Conservation (phyloP, 345 rosid genomes). For the Aethionema arabicum region DNA sequence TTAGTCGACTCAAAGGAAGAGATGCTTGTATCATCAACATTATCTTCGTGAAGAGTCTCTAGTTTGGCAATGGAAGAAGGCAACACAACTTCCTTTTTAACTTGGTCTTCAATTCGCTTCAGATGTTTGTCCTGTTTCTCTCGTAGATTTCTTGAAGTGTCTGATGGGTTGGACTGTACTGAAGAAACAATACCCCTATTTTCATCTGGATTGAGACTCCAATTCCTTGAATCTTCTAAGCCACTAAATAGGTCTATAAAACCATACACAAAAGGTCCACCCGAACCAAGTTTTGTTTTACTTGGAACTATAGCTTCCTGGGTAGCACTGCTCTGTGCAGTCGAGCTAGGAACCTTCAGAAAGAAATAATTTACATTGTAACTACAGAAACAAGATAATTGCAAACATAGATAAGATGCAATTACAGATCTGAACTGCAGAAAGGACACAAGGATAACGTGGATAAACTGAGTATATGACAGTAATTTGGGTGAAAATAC, state of each 20-base stretch:
- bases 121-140: slow-evolving; percentile 47
- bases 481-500: slow-evolving; percentile 31
- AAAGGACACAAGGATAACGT: slow-evolving; percentile 5
- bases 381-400: slow-evolving; percentile 8
- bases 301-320: slow-evolving; percentile 48
- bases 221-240: slow-evolving; percentile 75
- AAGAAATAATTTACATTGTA: slow-evolving; percentile 16
- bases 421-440: neutral
- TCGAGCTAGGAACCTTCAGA: slow-evolving; percentile 48
- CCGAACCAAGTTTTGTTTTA: slow-evolving; percentile 44
- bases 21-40: slow-evolving; percentile 50
- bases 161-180: slow-evolving; percentile 41
- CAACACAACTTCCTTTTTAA: slow-evolving; percentile 44
- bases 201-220: slow-evolving; percentile 71
- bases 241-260: slow-evolving; percentile 86
- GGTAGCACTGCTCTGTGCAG: slow-evolving; percentile 38
- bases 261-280: slow-evolving; percentile 76
- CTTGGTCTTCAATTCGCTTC: slow-evolving; percentile 42
- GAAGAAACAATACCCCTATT: slow-evolving; percentile 49
- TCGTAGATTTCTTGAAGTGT: slow-evolving; percentile 39
- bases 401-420: slow-evolving; percentile 14
- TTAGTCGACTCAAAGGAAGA: slow-evolving; percentile 48
- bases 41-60: slow-evolving; percentile 54
- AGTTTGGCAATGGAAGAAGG: slow-evolving; percentile 44
- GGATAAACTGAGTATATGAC: slow-evolving; percentile 3